Evolutionary conservation across 2,329 filamentous ascomycete genomes (phyloP).

Genomic region (Elsinoe australis): DNA sequence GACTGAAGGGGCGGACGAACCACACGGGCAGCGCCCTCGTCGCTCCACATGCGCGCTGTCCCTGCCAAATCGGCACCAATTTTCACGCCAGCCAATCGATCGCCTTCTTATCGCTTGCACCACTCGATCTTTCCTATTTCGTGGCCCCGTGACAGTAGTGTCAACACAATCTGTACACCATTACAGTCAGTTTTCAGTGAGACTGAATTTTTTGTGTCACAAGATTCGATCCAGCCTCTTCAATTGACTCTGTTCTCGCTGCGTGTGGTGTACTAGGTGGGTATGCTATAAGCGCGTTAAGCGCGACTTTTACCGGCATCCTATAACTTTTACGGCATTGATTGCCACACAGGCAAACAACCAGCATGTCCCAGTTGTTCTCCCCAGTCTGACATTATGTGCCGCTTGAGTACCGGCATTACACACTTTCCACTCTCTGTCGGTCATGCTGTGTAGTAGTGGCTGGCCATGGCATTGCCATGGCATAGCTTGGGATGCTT

Average conservation of each 20-base stretch:
- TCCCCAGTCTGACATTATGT: too few relatives aligned
- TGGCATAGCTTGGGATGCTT: too few relatives aligned
- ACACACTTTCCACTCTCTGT: too few relatives aligned
- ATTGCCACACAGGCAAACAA: neutral
- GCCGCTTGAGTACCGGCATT: too few relatives aligned
- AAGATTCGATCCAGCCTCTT: neutral
- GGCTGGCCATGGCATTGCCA: too few relatives aligned
- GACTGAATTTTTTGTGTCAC: neutral
- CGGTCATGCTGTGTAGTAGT: too few relatives aligned
- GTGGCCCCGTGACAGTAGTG: constrained; percentile 11
- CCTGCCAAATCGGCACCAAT: constrained; percentile 5
- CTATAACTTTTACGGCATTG: neutral
- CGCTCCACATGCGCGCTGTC: too few relatives aligned
- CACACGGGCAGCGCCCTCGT: too few relatives aligned
- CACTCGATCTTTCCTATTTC: constrained; percentile 4
- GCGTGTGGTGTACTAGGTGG: neutral
- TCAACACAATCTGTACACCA: constrained; percentile 2
- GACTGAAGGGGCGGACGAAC: neutral
- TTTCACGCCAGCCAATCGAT: constrained; percentile 9
- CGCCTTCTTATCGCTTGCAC: constrained; percentile 5
- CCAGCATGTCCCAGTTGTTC: too few relatives aligned
- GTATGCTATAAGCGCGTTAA: constrained; percentile 8
- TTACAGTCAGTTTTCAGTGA: neutral
- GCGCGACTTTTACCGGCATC: constrained; percentile 3
- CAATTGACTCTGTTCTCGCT: neutral